Base-by-base conservation (phyloP, 805 yeast genomes). In the Alloascoidea hylecoeti region DNA sequence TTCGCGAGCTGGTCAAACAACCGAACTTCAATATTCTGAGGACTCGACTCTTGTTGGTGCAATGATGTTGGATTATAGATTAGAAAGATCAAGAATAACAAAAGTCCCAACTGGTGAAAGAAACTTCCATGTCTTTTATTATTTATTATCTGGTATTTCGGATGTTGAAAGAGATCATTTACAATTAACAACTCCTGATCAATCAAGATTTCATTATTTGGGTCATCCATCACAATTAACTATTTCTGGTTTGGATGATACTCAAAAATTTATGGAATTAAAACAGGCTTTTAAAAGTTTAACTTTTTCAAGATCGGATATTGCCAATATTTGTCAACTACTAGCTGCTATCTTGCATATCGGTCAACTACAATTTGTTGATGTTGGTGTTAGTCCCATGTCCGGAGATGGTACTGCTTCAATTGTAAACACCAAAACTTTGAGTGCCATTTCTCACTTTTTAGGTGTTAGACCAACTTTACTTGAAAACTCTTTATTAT, bases 61-160 rank as follows among this genome's bases (percentile, higher is more conserved):
- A 17, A 64, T 67, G 38, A 58, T 73, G 17, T 65, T 70, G 43
- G 72, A 72, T 46, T 73, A 71, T 46, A 59, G 76, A 15, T 60
- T 73, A 18, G 78, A 73, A 44, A 64, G 74, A 39, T 62, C 71
- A 12, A 59, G 78, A 35, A 71, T 72, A 23, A 67, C 73, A 12
- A 51, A 58, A 30, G 73, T 70, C 34, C 65, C 70, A 28, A 50
- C 58, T 3, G 58, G 63, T 23, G 80, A 73, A 53, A 58, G 79
- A 38, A 73, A 74, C 51, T 73, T 68, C 51, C 78, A 73, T 45
- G 66, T 72, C 2, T 72, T 73, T 45, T 73, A 73, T 50, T 73
- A 70, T 46, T 62, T 74, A 38, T 53, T 73, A 15, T 63, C 64
- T 39, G 78, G 78, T 1, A 58, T 61, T 37, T 57, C 64, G n/a